Conservation (phyloP, 1,139 yeast species). For the Pichia sp. region DNA sequence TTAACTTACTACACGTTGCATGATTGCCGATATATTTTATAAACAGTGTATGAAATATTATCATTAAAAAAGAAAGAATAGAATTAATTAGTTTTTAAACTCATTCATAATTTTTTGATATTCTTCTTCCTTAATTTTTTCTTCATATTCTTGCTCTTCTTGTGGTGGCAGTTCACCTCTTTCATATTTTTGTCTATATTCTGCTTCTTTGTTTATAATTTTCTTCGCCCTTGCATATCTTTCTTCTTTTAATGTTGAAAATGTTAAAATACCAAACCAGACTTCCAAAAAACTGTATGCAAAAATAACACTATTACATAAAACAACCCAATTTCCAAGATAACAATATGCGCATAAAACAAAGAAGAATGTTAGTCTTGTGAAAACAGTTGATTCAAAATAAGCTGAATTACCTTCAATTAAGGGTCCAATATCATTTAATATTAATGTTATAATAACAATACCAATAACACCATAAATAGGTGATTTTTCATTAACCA, state of each 20-base stretch:
- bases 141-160: constrained; percentile 19
- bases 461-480: constrained; percentile 47
- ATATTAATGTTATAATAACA: constrained; percentile 38
- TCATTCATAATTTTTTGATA: constrained; percentile 28
- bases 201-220: constrained; percentile 37
- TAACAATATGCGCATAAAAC: constrained; percentile 41
- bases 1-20: too few species aligned
- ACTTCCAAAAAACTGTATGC: constrained; percentile 60
- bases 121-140: constrained; percentile 24
- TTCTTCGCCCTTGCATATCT: constrained; percentile 29
- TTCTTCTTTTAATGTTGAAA: constrained; percentile 60
- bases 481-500: constrained; percentile 41
- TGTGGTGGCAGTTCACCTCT: constrained; percentile 25
- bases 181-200: constrained; percentile 27
- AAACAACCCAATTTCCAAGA: constrained; percentile 35
- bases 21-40: not conserved
- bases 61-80: too few species aligned
- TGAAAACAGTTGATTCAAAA: constrained; percentile 65
- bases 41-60: not conserved
- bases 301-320: constrained; percentile 59
- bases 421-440: constrained; percentile 54
- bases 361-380: constrained; percentile 55
- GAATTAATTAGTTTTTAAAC: constrained; percentile 11
- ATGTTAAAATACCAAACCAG: constrained; percentile 64
- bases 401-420: constrained; percentile 48